These are phyloP conservation scores for Huntiella savannae DNA, from an alignment of 2,329 filamentous ascomycete genomes.

Conservation along the genomic window DNA sequence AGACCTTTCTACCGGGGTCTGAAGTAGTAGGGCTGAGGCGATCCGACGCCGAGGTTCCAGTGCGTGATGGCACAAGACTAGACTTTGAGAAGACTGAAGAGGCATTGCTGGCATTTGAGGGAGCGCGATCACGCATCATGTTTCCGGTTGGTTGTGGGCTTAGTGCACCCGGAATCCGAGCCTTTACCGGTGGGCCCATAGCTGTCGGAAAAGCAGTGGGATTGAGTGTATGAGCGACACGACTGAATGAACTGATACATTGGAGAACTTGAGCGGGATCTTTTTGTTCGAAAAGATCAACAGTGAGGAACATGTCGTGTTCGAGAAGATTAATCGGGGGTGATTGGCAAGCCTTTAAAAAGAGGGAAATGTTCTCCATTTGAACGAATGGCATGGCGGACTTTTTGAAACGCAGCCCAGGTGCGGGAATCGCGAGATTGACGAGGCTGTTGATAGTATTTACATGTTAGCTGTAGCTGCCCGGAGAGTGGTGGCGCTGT, in stretches of 20 bases:
- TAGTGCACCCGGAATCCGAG: slow-evolving; percentile 32
- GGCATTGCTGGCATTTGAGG: slow-evolving; percentile 39
- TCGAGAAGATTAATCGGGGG: slow-evolving; percentile 73
- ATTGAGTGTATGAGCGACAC: slow-evolving; percentile 57
- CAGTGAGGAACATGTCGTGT: slow-evolving; percentile 91
- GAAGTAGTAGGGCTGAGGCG: slow-evolving; percentile 35
- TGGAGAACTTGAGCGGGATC: slow-evolving; percentile 92
- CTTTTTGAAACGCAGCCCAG: slow-evolving; percentile 73
- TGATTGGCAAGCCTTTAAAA: slow-evolving; percentile 70
- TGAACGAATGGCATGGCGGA: slow-evolving; percentile 96
- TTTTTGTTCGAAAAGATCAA: slow-evolving; percentile 89
- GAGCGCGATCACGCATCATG: slow-evolving; percentile 25
- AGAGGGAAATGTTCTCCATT: slow-evolving; percentile 98
- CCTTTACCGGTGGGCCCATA: slow-evolving; percentile 47
- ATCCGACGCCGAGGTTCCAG: slow-evolving; percentile 34
- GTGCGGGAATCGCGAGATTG: slow-evolving; percentile 58
- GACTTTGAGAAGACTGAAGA: slow-evolving; percentile 29
- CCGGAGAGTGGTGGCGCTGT: neutral
- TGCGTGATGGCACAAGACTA: slow-evolving; percentile 27
- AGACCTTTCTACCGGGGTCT: slow-evolving; percentile 29
- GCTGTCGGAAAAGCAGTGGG: slow-evolving; percentile 53
- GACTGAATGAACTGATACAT: slow-evolving; percentile 79
- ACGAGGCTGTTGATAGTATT: slow-evolving; percentile 39
- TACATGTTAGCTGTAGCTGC: slow-evolving; percentile 4
- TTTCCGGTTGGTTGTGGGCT: slow-evolving; percentile 48